Percentiles rank a stretch among this genome's conserved stretches.
phyloP scores from a whole-genome alignment of 2,329 filamentous ascomycete genomes.

The Mycosphaerelloides madeirae region DNA sequence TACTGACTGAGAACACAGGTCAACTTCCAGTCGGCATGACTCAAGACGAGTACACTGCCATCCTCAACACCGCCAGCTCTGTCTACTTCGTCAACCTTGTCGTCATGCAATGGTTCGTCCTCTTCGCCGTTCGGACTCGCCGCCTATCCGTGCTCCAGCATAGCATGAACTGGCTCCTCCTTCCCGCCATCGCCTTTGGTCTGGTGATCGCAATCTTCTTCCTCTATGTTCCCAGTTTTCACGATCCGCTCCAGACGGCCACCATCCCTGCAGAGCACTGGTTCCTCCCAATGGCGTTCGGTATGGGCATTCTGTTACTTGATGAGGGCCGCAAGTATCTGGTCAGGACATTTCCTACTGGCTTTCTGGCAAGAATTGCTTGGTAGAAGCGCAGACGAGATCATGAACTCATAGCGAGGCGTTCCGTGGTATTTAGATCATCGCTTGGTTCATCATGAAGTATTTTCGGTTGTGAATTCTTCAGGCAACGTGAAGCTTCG shows the following conservation, averaged over 20 bases:
- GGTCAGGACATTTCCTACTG: slow-evolving; percentile 56
- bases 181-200: slow-evolving; percentile 66
- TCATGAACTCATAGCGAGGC: too few species aligned
- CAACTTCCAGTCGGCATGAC: slow-evolving; percentile 41
- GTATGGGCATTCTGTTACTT: slow-evolving; percentile 57
- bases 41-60: slow-evolving; percentile 49
- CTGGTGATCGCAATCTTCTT: slow-evolving; percentile 64
- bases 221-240: slow-evolving; percentile 61
- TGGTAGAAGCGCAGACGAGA: slow-evolving; percentile 56
- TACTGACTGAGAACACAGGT: too few species aligned
- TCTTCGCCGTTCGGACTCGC: slow-evolving; percentile 62
- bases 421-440: too few species aligned
- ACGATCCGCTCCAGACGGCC: slow-evolving; percentile 57
- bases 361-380: slow-evolving; percentile 56
- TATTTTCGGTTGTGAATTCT: too few species aligned
- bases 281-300: slow-evolving; percentile 72
- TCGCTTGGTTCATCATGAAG: too few species aligned
- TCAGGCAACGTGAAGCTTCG: too few species aligned
- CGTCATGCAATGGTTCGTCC: slow-evolving; percentile 76
- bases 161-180: slow-evolving; percentile 65
- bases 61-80: slow-evolving; percentile 61
- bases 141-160: slow-evolving; percentile 65
- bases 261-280: slow-evolving; percentile 66
- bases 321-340: slow-evolving; percentile 64
- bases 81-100: slow-evolving; percentile 79